phyloP scores from a whole-genome alignment of 768 basidiomycete species.

The Auricularia sp. region DNA sequence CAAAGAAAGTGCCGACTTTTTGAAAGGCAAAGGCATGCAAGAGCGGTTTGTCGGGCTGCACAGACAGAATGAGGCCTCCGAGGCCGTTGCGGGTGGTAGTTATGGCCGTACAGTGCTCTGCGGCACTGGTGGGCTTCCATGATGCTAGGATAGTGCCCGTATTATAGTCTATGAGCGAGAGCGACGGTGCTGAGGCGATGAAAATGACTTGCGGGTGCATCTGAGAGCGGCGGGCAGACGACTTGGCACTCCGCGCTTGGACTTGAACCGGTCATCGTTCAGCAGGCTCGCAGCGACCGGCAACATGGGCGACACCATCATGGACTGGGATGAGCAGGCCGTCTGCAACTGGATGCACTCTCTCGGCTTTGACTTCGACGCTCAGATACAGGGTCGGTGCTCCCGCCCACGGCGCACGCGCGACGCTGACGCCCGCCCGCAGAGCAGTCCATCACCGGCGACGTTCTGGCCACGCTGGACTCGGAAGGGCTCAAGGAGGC shows the following conservation, averaged over 20 bases:
- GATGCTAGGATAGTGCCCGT: conserved; percentile 67
- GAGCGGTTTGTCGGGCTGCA: conserved; percentile 81
- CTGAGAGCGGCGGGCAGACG: not conserved
- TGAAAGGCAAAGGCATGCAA: conserved; percentile 89
- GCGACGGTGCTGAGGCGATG: not conserved
- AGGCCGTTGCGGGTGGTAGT: conserved; percentile 57
- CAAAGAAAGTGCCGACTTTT: conserved; percentile 44
- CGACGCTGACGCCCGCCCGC: conserved; percentile 5
- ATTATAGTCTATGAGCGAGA: not conserved
- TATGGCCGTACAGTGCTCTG: conserved; percentile 53
- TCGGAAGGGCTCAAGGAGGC: conserved; percentile 76
- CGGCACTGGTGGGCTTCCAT: conserved; percentile 76
- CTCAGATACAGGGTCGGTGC: conserved; percentile 61
- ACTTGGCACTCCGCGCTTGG: not conserved
- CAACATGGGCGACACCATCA: conserved; percentile 3
- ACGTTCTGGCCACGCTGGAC: conserved; percentile 75
- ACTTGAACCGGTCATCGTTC: not conserved
- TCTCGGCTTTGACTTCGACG: conserved; percentile 77
- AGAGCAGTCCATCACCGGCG: conserved; percentile 92
- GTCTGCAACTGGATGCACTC: conserved; percentile 70
- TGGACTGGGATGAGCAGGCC: conserved; percentile 28
- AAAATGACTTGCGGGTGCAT: not conserved
- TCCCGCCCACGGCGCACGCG: not conserved
- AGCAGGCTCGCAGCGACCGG: not conserved
- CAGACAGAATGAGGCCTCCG: conserved; percentile 77